phyloP scores from a whole-genome alignment of 495 filamentous ascomycete species.

The Pseudoneurospora amorphoporcata region DNA sequence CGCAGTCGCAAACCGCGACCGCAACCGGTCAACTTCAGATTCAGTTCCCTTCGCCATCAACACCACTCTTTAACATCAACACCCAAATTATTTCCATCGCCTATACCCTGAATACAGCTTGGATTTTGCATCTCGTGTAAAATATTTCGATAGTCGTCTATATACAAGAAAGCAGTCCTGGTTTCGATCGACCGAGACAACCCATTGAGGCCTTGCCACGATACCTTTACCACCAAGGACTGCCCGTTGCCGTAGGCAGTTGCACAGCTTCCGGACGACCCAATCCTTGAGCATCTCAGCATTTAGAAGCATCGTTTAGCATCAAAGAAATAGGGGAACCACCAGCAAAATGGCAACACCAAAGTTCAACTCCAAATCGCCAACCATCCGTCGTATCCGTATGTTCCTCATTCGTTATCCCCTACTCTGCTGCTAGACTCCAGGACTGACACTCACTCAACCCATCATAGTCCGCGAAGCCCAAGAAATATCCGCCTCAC shows the following conservation, averaged over 20 bases:
- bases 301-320: not conserved
- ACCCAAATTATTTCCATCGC: not conserved
- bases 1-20: not conserved
- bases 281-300: not conserved
- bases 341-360: constrained; percentile 11
- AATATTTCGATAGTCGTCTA: not conserved
- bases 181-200: not conserved
- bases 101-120: too few species aligned
- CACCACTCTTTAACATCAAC: not conserved
- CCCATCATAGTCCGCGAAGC: constrained; percentile 64
- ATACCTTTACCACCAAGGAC: not conserved
- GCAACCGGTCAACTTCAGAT: not conserved
- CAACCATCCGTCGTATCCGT: constrained; percentile 72
- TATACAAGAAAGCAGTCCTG: not conserved
- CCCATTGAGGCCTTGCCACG: not conserved
- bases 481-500: constrained; percentile 63
- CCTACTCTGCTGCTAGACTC: constrained; percentile 1
- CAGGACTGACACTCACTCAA: constrained; percentile 20
- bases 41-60: not conserved
- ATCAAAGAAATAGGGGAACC: not conserved
- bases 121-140: not conserved
- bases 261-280: not conserved
- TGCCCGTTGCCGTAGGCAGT: not conserved
- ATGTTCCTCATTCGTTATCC: constrained; percentile 15
- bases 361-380: constrained; percentile 65